These are phyloP conservation scores for Ilex paraguariensis DNA, from an alignment of 305 asterid genomes.

Conservation along the genomic window DNA sequence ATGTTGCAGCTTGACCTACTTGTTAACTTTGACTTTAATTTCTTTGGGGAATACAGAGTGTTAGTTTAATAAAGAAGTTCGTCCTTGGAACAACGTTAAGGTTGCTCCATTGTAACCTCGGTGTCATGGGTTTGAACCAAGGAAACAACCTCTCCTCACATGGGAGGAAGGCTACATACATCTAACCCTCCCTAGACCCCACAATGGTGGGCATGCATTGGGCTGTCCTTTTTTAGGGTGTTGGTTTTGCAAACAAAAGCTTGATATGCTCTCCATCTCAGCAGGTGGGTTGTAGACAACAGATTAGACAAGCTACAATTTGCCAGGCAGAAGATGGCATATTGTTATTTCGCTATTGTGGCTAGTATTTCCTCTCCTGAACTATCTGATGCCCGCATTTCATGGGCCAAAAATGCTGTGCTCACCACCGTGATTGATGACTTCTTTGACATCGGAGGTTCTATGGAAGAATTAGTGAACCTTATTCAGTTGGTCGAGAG, in stretches of 20 bases:
- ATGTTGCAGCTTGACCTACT: neutral
- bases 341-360: constrained; percentile 88
- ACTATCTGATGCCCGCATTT: constrained; percentile 72
- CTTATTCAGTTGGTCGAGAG: constrained; percentile 56
- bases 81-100: too few species aligned
- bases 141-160: too few species aligned
- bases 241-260: neutral
- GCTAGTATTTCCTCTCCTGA: constrained; percentile 65
- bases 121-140: too few species aligned
- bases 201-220: too few species aligned
- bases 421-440: constrained; percentile 88
- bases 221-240: too few species aligned
- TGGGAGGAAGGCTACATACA: too few species aligned
- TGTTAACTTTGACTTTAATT: neutral
- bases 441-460: constrained; percentile 86
- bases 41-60: neutral
- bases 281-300: constrained; percentile 79
- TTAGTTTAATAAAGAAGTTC: too few species aligned
- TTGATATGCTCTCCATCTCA: constrained; percentile 11
- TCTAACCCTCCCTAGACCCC: too few species aligned
- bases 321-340: constrained; percentile 77
- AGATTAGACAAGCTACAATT: constrained; percentile 71
- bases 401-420: constrained; percentile 85
- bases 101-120: too few species aligned
- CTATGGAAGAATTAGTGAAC: constrained; percentile 60